These are phyloP conservation scores for Umbelopsis isabellina DNA, from an alignment of 192 early-diverging fungal genomes.

Conservation along the genomic window DNA sequence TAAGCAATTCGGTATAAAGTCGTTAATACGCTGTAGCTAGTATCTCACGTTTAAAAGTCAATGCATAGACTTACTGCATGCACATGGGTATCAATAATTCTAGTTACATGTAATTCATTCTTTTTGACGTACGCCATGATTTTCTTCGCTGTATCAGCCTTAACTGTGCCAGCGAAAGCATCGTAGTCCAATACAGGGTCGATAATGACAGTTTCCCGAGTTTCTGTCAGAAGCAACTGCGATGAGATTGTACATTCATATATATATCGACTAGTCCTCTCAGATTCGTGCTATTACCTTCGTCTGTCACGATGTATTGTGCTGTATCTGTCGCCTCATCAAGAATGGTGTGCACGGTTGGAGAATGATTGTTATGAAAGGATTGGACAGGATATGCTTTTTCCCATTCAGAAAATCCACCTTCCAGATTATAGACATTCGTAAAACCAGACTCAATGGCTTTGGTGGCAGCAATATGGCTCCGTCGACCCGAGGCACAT, in stretches of 20 bases:
- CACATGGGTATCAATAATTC: slow-evolving; percentile 39
- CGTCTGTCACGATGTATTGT: slow-evolving; percentile 36
- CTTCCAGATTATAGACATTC: slow-evolving; percentile 30
- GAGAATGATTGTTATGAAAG: slow-evolving; percentile 38
- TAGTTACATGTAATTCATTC: slow-evolving; percentile 30
- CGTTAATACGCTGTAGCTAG: not conserved
- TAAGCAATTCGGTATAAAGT: not conserved
- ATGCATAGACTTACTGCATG: slow-evolving; percentile 30
- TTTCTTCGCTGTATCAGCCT: slow-evolving; percentile 23
- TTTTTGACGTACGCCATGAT: slow-evolving; percentile 29
- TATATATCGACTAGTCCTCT: not conserved
- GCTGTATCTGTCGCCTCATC: slow-evolving; percentile 35
- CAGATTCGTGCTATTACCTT: slow-evolving; percentile 11
- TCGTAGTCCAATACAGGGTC: slow-evolving; percentile 39
- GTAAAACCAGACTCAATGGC: slow-evolving; percentile 27
- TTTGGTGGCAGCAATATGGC: slow-evolving; percentile 20
- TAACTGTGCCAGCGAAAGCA: slow-evolving; percentile 26
- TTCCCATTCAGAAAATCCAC: slow-evolving; percentile 22
- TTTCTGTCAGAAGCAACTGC: slow-evolving; percentile 14
- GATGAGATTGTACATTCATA: not conserved
- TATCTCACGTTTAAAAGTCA: not conserved
- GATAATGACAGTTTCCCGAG: slow-evolving; percentile 31
- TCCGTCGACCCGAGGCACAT: slow-evolving; percentile 36
- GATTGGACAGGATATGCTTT: slow-evolving; percentile 29
- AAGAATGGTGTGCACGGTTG: slow-evolving; percentile 36